A percentile compares a stretch with the other conserved stretches of the same genome.
Conservation (phyloP, 495 filamentous ascomycete genomes). For the Trichoderma virens region DNA sequence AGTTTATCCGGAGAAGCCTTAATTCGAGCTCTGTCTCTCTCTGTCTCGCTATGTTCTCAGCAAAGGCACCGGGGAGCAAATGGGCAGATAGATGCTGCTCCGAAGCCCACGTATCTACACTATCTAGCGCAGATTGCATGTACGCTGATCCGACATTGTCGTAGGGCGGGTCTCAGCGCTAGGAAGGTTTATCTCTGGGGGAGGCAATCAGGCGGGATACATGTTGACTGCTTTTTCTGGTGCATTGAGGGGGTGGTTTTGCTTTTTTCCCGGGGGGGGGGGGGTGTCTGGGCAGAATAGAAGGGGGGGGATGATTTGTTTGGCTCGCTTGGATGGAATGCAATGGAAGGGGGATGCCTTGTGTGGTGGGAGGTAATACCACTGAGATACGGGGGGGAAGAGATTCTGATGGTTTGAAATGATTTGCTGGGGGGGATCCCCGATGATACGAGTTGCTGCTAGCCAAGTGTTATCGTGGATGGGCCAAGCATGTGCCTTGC, state of each 20-base stretch:
- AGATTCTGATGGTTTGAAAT: background rate
- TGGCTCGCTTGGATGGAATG: constrained; percentile 8
- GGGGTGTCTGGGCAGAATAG: background rate
- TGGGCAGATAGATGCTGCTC: too few species aligned
- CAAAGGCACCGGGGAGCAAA: too few species aligned
- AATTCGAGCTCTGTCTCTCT: too few species aligned
- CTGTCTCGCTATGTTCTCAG: too few species aligned
- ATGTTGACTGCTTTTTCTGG: background rate
- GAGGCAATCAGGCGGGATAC: background rate
- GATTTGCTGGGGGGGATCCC: background rate
- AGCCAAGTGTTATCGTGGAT: too few species aligned
- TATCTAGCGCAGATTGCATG: background rate
- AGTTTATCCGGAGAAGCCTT: background rate
- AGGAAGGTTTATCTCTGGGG: constrained; percentile 5
- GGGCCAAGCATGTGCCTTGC: too few species aligned
- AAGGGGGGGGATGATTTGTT: background rate
- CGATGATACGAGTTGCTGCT: too few species aligned
- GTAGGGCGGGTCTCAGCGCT: background rate
- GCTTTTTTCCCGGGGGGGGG: background rate
- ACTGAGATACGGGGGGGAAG: background rate
- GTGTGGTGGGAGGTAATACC: background rate
- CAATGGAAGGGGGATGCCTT: background rate
- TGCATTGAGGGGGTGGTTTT: background rate
- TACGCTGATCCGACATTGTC: background rate
- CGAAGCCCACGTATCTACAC: too few species aligned